Percentiles rank a stretch among this genome's conserved stretches.
Evolutionary conservation across 108 stramenopile species (phyloP).

Genomic region (Pseudonitzschia multiseries): DNA sequence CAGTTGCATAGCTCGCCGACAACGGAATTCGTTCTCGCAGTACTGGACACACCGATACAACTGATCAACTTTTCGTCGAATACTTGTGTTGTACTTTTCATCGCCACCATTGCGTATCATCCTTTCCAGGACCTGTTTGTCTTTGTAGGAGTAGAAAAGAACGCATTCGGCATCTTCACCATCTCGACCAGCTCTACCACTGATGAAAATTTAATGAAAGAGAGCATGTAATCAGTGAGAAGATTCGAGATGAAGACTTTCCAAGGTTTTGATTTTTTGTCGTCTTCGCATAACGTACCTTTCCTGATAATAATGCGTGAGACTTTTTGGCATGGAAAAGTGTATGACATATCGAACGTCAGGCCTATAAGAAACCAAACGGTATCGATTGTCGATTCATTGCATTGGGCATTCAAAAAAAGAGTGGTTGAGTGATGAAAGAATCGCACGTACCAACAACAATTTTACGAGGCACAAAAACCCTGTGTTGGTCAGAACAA

Average conservation of each 20-base stretch:
- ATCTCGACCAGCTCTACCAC: constrained; percentile 96
- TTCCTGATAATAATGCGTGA: constrained; percentile 98
- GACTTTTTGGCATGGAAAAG: constrained; percentile 96
- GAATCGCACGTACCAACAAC: no score
- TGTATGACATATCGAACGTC: constrained; percentile 98
- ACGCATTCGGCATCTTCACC: constrained; percentile 92
- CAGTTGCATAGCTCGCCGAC: constrained; percentile 87
- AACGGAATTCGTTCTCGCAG: constrained; percentile 83
- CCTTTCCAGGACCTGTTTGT: constrained; percentile 78
- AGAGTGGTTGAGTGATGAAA: neutral
- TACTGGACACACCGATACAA: constrained; percentile 82
- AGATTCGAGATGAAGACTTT: neutral
- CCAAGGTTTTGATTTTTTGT: neutral
- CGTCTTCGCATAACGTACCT: constrained; percentile 18
- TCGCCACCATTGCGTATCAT: constrained; percentile 78
- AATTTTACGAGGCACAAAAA: no score
- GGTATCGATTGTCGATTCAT: no score
- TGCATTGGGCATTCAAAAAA: neutral
- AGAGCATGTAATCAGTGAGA: neutral
- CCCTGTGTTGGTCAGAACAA: no score
- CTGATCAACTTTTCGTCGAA: constrained; percentile 81
- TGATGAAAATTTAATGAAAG: constrained; percentile 13
- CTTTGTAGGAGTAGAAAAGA: constrained; percentile 90
- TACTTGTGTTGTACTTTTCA: constrained; percentile 46
- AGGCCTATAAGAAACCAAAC: constrained; percentile 25